These are phyloP conservation scores for Sporothrix protearum DNA, from an alignment of 2,329 filamentous ascomycete species.

Conservation along the genomic window DNA sequence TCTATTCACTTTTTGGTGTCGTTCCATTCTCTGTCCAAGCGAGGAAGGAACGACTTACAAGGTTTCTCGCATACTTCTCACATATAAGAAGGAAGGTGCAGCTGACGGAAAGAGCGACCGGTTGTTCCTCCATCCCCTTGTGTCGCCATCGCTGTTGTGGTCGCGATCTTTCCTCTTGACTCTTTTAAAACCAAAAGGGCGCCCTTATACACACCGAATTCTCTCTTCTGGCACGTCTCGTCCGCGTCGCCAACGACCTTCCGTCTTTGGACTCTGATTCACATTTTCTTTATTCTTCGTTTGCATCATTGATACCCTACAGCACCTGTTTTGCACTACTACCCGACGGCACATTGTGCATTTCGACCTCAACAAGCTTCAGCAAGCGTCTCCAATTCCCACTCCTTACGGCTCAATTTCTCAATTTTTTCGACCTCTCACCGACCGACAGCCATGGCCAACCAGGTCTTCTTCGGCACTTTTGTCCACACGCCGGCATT, in stretches of 20 bases:
- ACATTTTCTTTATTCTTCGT: not conserved
- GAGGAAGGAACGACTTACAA: not conserved
- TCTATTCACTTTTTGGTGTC: not conserved
- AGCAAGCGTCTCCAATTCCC: not conserved
- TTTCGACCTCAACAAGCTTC: not conserved
- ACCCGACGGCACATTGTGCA: not conserved
- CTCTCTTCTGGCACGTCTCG: not conserved
- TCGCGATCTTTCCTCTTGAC: not conserved
- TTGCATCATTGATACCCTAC: not conserved
- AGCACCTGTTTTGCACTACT: not conserved
- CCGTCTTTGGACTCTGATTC: not conserved
- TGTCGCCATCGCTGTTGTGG: not conserved
- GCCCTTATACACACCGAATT: not conserved
- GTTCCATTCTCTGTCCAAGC: not conserved
- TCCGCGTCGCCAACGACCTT: not conserved
- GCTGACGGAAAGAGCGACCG: not conserved
- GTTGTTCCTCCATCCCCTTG: not conserved
- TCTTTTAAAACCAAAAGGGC: not conserved
- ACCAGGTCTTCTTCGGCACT: constrained; percentile 52
- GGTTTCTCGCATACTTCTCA: not conserved
- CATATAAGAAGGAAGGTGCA: not conserved
- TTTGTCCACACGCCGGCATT: constrained; percentile 53
- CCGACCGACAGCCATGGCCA: constrained; percentile 27
- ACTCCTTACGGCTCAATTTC: not conserved
- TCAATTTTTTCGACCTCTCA: not conserved